Evolutionary conservation across 106 monocot species (phyloP).

Genomic region (Hemerocallis citrina): DNA sequence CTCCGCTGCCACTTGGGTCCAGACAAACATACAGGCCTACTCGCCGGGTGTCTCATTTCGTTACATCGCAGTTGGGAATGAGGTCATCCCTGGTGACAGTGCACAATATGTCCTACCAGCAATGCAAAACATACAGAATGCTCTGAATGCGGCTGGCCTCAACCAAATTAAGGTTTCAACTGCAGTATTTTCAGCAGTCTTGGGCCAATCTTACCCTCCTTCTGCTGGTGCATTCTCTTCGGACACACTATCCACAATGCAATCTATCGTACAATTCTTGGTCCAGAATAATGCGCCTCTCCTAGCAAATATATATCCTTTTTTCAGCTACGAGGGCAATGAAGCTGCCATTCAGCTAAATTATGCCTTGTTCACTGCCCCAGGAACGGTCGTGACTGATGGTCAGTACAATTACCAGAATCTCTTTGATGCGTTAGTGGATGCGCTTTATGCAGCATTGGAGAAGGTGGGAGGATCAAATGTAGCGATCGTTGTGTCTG

Average conservation of each 20-base stretch:
- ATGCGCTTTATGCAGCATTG: not conserved
- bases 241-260: not conserved
- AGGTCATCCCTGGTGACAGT: constrained; percentile 15
- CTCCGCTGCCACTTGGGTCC: not conserved
- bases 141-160: not conserved
- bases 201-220: not conserved
- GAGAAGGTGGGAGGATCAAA: constrained; percentile 2
- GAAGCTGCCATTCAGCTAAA: not conserved
- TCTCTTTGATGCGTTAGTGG: constrained; percentile 16
- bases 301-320: constrained; percentile 4
- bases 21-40: not conserved
- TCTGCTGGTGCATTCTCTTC: not conserved
- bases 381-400: not conserved
- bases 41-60: constrained; percentile 10
- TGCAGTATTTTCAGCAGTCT: not conserved
- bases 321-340: not conserved
- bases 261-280: not conserved
- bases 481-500: constrained; percentile 3
- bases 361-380: constrained; percentile 8
- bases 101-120: not conserved
- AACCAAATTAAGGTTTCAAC: not conserved
- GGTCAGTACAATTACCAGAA: not conserved
- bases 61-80: constrained; percentile 37
- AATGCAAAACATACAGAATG: not conserved
- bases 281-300: not conserved